Conservation (phyloP, 176 grass and related monocot species). For the Carex kokanica region DNA sequence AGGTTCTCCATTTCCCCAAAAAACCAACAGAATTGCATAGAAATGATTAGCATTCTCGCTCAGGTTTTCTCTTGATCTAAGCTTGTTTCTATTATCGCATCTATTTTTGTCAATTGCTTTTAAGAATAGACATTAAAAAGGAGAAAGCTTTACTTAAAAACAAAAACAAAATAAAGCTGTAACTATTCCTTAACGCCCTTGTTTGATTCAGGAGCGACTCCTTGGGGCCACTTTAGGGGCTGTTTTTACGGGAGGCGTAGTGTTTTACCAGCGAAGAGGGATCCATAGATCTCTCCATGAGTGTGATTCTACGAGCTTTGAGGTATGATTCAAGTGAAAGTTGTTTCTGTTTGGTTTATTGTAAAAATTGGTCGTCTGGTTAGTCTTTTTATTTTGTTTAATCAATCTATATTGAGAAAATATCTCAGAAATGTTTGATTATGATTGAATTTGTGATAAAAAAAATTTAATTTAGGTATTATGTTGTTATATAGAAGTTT, state of each 20-base stretch:
- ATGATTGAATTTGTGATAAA: background rate
- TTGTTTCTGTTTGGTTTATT: constrained; percentile 2
- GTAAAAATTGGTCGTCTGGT: background rate
- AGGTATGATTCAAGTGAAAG: constrained; percentile 21
- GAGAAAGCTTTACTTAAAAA: too few relatives aligned
- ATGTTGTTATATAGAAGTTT: background rate
- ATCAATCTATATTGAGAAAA: background rate
- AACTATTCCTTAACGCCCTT: background rate
- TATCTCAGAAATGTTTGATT: constrained; percentile 5
- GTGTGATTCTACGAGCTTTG: constrained; percentile 12
- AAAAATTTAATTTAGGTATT: background rate
- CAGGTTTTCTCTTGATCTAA: constrained; percentile 30
- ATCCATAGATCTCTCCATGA: constrained; percentile 36
- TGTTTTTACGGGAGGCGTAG: constrained; percentile 24
- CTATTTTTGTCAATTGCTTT: constrained; percentile 3
- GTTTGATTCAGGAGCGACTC: constrained; percentile 37
- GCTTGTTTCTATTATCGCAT: background rate
- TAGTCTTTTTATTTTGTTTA: background rate
- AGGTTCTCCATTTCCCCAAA: too few relatives aligned
- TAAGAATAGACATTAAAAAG: background rate
- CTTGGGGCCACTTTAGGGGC: constrained; percentile 39
- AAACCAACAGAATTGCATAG: background rate
- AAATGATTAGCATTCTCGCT: constrained; percentile 41
- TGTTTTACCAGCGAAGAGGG: constrained; percentile 35
- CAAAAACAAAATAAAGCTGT: background rate